A percentile compares a stretch with the other conserved stretches of the same genome.
phyloP scores from a whole-genome alignment of 257 asterid species.

The Capsicum baccatum region DNA sequence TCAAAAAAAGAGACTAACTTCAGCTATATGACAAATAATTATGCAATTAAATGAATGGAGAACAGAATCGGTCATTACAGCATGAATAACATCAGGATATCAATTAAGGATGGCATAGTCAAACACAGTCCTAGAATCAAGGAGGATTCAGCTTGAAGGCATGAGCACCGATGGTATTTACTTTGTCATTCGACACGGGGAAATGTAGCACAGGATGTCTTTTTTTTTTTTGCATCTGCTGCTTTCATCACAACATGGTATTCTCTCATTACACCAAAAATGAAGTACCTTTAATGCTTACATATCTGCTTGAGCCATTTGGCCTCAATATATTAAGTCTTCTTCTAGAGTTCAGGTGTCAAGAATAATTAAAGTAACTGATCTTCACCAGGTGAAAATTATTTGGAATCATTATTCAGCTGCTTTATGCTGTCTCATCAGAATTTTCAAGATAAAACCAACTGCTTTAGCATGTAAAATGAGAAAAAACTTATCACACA shows the following conservation, averaged over 20 bases:
- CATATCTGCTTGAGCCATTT: background rate
- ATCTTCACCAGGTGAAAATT: background rate
- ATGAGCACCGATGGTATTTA: background rate
- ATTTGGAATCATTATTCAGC: background rate
- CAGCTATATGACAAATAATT: background rate
- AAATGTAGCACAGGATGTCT: background rate
- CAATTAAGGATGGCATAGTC: background rate
- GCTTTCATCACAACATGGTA: background rate
- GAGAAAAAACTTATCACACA: background rate
- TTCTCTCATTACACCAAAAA: background rate
- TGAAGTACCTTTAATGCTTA: background rate
- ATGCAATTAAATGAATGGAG: background rate
- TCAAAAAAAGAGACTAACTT: background rate
- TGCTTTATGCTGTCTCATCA: background rate
- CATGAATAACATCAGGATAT: background rate
- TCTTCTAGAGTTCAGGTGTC: background rate
- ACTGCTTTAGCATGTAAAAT: background rate
- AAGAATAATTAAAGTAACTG: background rate
- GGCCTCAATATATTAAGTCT: background rate
- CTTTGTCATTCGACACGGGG: background rate
- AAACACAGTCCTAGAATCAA: slow-evolving; percentile 1
- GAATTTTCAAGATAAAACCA: background rate
- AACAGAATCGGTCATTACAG: background rate
- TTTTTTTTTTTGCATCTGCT: background rate
- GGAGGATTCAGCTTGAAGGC: background rate